phyloP scores from a whole-genome alignment of 192 early-diverging fungal species.

The Coemansia aciculifera region DNA sequence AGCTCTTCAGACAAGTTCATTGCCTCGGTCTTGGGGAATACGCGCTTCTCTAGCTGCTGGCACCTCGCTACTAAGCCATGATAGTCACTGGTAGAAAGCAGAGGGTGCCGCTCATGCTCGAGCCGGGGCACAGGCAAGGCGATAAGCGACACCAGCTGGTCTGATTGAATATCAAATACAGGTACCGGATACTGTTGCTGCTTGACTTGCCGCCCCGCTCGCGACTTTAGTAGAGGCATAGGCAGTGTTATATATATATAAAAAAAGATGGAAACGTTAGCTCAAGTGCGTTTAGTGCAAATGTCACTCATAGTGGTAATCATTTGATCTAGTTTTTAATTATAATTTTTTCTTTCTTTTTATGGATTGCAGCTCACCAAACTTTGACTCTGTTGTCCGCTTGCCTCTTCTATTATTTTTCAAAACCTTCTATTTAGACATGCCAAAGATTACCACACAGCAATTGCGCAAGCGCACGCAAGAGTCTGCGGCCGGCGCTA shows the following conservation, averaged over 20 bases:
- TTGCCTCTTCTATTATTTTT: neutral
- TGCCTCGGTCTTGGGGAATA: slow-evolving; percentile 34
- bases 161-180: neutral
- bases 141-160: neutral
- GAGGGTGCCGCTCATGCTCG: slow-evolving; percentile 1
- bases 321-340: neutral
- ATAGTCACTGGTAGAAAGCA: slow-evolving; percentile 7
- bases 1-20: slow-evolving; percentile 21
- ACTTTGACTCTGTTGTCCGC: neutral
- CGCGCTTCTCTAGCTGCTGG: slow-evolving; percentile 28
- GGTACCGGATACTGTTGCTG: neutral
- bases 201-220: neutral
- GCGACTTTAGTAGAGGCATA: neutral
- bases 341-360: slow-evolving; percentile 7
- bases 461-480: slow-evolving; percentile 55
- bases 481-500: slow-evolving; percentile 42
- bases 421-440: slow-evolving; percentile 1
- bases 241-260: neutral
- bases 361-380: neutral
- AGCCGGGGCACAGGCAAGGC: slow-evolving; percentile 14
- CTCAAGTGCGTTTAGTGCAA: neutral
- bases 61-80: slow-evolving; percentile 9
- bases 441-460: slow-evolving; percentile 57
- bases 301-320: neutral
- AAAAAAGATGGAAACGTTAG: neutral